phyloP scores from a whole-genome alignment of 2,329 filamentous ascomycete genomes.

The Didymosphaeria variabile region DNA sequence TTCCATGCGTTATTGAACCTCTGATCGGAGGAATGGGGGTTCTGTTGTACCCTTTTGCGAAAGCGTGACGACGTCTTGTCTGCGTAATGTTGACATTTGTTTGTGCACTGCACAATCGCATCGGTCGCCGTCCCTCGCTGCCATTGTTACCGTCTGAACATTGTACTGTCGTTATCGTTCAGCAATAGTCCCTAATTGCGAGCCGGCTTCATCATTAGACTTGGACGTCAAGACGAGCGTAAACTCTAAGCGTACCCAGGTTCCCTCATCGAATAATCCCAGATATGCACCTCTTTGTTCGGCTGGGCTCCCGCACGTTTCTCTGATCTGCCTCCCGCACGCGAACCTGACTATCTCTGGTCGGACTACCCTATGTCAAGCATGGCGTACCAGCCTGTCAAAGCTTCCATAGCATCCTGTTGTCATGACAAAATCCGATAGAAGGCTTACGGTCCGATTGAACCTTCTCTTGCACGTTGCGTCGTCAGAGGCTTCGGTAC shows the following conservation, averaged over 20 bases:
- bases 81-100: not conserved
- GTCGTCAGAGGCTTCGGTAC: conserved; percentile 5
- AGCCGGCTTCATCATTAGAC: not conserved
- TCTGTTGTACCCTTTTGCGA: not conserved
- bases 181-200: not conserved
- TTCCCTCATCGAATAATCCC: not conserved
- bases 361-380: conserved; percentile 1
- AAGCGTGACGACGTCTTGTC: conserved; percentile 5
- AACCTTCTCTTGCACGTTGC: not conserved
- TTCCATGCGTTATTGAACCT: not conserved
- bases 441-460: not conserved
- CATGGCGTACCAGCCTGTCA: not conserved
- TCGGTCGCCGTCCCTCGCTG: too few relatives aligned
- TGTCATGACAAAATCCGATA: conserved; percentile 9
- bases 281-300: not conserved
- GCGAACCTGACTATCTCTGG: not conserved
- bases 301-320: not conserved
- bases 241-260: not conserved
- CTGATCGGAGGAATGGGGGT: not conserved
- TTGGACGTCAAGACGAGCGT: not conserved
- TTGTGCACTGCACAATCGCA: too few relatives aligned
- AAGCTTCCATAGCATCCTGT: not conserved
- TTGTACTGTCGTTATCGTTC: not conserved
- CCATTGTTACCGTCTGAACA: not conserved
- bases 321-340: not conserved